Evolutionary conservation across 441 rosid genomes (phyloP), one percentile per base, ranked within the genome.

Genomic region (Hura crepitans): DNA sequence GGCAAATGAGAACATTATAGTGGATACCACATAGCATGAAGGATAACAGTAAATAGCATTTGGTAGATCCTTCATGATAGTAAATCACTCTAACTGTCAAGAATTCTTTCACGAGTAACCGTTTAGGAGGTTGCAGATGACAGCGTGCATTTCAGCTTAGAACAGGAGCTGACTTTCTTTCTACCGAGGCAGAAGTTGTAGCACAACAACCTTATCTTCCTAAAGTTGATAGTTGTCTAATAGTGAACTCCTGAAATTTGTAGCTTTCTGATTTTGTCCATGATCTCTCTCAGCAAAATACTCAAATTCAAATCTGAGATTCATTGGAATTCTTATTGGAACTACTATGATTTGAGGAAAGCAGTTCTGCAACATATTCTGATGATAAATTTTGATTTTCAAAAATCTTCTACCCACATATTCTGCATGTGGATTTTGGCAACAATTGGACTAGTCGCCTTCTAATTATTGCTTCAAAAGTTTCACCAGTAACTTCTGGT

Each of bases 131-230:
- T 75, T 77, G 77, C 25, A 80, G 49, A 63, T 12, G 55, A 59
- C 39, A 73, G 70, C 73, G 54, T 51, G 55, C 72, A 67, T 70
- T 70, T 66, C 46, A 72, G 65, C 80, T 77, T 65, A 75, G 62
- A 73, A 82, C 62, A 61, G 28, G 62, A 68, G 86, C 78, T 47
- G 76, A 62, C 66, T 55, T 79, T 33, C 78, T 78, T 78, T 72
- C 57, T n/a, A 17, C 64, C 10, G 65, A 75, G 76, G 70, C 64
- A 63, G 76, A 64, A 72, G 33, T 73, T 54, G 79, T 35, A 62
- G 68, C 70, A 71, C 75, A 42, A 75, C 72, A 42, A 75, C 65
- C 59, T 54, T 78, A 55, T 74, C 79, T 68, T 74, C 62, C 25
- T 68, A 68, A 59, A 60, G 61, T 61, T 73, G 74, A 60, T 73